phyloP scores from a whole-genome alignment of 768 basidiomycete species.

The Cubamyces sp. region DNA sequence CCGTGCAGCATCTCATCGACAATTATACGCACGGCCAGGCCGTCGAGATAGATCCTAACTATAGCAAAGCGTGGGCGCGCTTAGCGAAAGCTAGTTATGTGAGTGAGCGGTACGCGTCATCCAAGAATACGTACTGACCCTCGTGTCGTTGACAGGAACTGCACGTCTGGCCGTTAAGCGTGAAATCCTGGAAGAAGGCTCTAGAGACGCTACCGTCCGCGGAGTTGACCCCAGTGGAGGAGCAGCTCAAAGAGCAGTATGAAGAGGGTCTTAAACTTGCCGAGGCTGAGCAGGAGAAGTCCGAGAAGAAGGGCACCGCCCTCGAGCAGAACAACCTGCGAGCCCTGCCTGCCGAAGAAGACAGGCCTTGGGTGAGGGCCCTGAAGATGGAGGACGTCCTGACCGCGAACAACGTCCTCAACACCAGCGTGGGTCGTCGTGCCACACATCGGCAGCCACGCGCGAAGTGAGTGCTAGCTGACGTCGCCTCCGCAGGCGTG shows the following conservation, averaged over 20 bases:
- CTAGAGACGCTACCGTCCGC: constrained; percentile 16
- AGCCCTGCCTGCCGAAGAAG: not conserved
- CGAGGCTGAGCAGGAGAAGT: constrained; percentile 6
- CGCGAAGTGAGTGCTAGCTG: not conserved
- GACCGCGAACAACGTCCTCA: constrained; percentile 17
- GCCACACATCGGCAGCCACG: not conserved
- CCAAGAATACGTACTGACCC: not conserved
- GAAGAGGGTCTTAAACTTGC: constrained; percentile 23
- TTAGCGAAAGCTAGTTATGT: constrained; percentile 27
- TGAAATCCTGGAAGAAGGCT: constrained; percentile 25
- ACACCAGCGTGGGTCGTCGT: constrained; percentile 14
- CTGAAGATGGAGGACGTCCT: constrained; percentile 25
- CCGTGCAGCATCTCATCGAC: not conserved
- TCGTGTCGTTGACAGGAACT: constrained; percentile 13
- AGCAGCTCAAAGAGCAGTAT: constrained; percentile 29
- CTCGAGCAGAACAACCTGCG: not conserved
- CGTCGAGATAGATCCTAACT: constrained; percentile 29
- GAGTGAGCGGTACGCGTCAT: not conserved
- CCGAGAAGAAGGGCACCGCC: not conserved
- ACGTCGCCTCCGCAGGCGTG: constrained; percentile 26
- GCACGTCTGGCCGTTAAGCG: constrained; percentile 12
- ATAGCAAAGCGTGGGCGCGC: constrained; percentile 33
- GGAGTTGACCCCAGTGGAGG: constrained; percentile 18
- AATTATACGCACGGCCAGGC: constrained; percentile 19
- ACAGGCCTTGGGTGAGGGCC: constrained; percentile 30